phyloP scores from a whole-genome alignment of 1,284 basidiomycete genomes.

The Afroboletus lepidellus region DNA sequence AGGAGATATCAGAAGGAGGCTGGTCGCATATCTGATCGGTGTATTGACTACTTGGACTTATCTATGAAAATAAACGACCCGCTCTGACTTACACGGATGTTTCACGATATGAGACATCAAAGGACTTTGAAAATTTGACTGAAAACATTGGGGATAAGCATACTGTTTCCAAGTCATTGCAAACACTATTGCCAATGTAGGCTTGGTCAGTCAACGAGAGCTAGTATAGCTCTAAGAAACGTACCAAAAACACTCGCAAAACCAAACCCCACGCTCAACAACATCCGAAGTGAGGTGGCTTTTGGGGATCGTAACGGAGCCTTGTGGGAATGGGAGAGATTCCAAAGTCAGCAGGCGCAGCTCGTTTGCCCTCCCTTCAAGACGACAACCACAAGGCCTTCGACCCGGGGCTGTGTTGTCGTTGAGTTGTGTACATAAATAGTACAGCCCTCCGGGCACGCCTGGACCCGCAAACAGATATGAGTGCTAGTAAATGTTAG shows the following conservation, averaged over 20 bases:
- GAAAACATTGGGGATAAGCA: constrained; percentile 7
- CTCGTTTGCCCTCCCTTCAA: no score
- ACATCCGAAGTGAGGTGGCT: constrained; percentile 60
- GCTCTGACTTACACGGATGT: constrained; percentile 53
- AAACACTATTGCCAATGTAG: no score
- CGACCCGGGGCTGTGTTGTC: no score
- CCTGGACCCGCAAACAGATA: no score
- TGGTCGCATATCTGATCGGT: constrained; percentile 49
- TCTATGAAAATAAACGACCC: no score
- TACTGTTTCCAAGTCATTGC: neutral
- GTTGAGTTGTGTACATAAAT: no score
- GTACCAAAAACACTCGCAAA: constrained; percentile 55
- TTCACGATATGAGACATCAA: constrained; percentile 54
- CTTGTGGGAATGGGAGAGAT: constrained; percentile 65
- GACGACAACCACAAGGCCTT: no score
- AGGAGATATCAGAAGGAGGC: constrained; percentile 61
- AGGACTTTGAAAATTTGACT: constrained; percentile 57
- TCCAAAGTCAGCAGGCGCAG: constrained; percentile 61
- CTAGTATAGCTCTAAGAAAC: constrained; percentile 39
- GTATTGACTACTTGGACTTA: neutral
- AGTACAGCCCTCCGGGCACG: no score
- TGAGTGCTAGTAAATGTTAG: no score
- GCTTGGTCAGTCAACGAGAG: constrained; percentile 6
- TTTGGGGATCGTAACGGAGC: constrained; percentile 58
- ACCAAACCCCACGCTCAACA: constrained; percentile 65